phyloP scores from a whole-genome alignment of 768 basidiomycete species.

The Amanita exitialis region DNA sequence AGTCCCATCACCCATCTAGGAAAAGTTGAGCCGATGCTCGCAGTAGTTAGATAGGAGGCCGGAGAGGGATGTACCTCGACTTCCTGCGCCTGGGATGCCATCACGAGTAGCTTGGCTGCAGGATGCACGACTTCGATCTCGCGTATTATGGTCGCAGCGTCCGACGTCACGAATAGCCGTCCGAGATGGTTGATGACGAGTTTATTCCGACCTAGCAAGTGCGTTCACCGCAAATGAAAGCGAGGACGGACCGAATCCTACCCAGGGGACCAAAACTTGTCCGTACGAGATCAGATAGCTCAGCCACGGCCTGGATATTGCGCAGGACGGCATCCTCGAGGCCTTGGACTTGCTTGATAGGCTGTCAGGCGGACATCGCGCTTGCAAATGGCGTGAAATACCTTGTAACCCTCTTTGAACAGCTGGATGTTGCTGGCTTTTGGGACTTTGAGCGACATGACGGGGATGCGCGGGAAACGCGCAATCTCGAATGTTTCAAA shows the following conservation, averaged over 20 bases:
- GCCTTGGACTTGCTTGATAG: slow-evolving; percentile 59
- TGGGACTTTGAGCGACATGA: slow-evolving; percentile 92
- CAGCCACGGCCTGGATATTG: slow-evolving; percentile 93
- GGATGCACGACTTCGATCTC: slow-evolving; percentile 99
- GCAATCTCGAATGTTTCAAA: neutral
- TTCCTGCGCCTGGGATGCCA: slow-evolving; percentile 97
- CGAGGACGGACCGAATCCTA: slow-evolving; percentile 25
- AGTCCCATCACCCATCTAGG: slow-evolving; percentile 93
- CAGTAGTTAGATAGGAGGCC: neutral
- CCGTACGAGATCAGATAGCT: slow-evolving; percentile 89
- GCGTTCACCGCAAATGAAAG: slow-evolving; percentile 6
- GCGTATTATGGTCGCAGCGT: slow-evolving; percentile 96
- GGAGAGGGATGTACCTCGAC: slow-evolving; percentile 48
- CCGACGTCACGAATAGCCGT: slow-evolving; percentile 92
- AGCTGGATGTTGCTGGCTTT: slow-evolving; percentile 82
- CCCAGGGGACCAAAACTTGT: slow-evolving; percentile 97
- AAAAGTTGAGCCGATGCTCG: slow-evolving; percentile 3
- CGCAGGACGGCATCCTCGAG: slow-evolving; percentile 96
- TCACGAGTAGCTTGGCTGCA: slow-evolving; percentile 96
- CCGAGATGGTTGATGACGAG: slow-evolving; percentile 97
- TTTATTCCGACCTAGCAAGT: slow-evolving; percentile 77
- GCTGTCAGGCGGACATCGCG: neutral
- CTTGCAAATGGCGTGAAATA: slow-evolving; percentile 14
- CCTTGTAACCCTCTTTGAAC: slow-evolving; percentile 98
- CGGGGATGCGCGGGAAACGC: slow-evolving; percentile 8